Percentiles rank a stretch among this genome's conserved stretches.
Evolutionary conservation across 1,284 basidiomycete genomes (phyloP).

Genomic region (Schizopora paradoxa): DNA sequence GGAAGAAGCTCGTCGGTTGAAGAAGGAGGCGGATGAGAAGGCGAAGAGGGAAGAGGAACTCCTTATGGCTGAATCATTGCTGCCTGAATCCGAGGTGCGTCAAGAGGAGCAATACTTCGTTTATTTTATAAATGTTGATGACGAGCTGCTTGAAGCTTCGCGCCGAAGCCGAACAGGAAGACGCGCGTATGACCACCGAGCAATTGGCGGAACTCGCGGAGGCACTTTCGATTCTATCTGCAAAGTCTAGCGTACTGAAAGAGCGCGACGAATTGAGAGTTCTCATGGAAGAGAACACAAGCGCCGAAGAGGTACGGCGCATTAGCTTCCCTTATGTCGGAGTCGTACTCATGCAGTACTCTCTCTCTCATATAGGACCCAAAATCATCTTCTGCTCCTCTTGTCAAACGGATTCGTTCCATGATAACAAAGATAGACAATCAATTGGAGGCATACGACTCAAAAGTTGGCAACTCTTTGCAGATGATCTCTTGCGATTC

Average conservation of each 20-base stretch:
- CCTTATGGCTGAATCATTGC: slow-evolving; percentile 64
- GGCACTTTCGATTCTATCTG: slow-evolving; percentile 85
- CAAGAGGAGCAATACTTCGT: slow-evolving; percentile 4
- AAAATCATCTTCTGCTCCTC: slow-evolving; percentile 70
- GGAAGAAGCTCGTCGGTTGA: slow-evolving; percentile 82
- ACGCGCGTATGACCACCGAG: slow-evolving; percentile 95
- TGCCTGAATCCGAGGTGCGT: slow-evolving; percentile 75
- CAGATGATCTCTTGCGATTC: slow-evolving; percentile 93
- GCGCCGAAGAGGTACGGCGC: slow-evolving; percentile 68
- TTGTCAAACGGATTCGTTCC: slow-evolving; percentile 90
- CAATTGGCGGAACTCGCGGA: slow-evolving; percentile 94
- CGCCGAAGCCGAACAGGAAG: slow-evolving; percentile 43
- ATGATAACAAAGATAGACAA: slow-evolving; percentile 97
- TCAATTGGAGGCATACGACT: slow-evolving; percentile 91
- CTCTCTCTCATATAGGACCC: slow-evolving; percentile 47
- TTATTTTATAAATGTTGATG: slow-evolving; percentile 3
- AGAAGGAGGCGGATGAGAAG: slow-evolving; percentile 70
- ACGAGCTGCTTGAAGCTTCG: slow-evolving; percentile 9
- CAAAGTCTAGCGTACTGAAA: slow-evolving; percentile 95
- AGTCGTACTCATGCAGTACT: slow-evolving; percentile 9
- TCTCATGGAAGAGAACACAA: slow-evolving; percentile 89
- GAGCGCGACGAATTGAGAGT: slow-evolving; percentile 88
- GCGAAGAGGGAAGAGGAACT: slow-evolving; percentile 54
- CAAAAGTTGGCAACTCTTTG: slow-evolving; percentile 83
- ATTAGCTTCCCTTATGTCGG: background rate